Conservation (phyloP, 1,284 basidiomycete species). For the Ganoderma leucocontextum region DNA sequence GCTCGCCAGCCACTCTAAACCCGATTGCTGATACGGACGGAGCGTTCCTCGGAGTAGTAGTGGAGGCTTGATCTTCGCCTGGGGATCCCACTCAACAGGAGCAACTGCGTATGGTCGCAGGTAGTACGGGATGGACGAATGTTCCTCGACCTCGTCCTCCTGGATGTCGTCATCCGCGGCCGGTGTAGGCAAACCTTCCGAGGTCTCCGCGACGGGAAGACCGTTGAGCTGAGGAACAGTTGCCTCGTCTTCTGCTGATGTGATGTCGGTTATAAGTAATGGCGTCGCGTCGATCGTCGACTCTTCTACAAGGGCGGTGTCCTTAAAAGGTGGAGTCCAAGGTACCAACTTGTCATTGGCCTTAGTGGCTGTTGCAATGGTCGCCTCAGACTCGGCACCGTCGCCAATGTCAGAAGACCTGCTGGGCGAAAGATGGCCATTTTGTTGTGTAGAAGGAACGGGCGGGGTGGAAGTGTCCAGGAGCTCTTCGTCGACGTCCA, state of each 20-base stretch:
- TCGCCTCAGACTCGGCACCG: background rate
- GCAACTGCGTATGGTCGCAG: conserved; percentile 73
- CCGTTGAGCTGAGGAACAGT: background rate
- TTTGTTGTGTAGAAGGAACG: background rate
- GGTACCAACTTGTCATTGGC: background rate
- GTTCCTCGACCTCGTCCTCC: conserved; percentile 40
- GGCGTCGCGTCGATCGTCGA: background rate
- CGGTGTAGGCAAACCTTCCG: conserved; percentile 7
- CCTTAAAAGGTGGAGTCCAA: conserved; percentile 1
- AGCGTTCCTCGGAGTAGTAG: conserved; percentile 88
- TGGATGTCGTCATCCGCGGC: conserved; percentile 16
- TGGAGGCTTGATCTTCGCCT: conserved; percentile 73
- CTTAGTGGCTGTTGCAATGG: background rate
- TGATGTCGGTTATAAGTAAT: too few species aligned
- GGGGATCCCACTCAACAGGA: conserved; percentile 68
- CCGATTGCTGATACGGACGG: conserved; percentile 94
- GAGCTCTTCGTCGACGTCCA: background rate
- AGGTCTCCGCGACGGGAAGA: background rate
- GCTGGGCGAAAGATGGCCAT: background rate
- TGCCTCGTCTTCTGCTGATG: background rate
- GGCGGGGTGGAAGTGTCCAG: background rate
- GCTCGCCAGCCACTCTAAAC: conserved; percentile 94
- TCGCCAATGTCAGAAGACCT: background rate
- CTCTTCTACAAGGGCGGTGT: background rate
- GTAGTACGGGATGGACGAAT: conserved; percentile 59